Evolutionary conservation across 1,139 yeast genomes (phyloP).

Genomic region (Komagataea norvegica): DNA sequence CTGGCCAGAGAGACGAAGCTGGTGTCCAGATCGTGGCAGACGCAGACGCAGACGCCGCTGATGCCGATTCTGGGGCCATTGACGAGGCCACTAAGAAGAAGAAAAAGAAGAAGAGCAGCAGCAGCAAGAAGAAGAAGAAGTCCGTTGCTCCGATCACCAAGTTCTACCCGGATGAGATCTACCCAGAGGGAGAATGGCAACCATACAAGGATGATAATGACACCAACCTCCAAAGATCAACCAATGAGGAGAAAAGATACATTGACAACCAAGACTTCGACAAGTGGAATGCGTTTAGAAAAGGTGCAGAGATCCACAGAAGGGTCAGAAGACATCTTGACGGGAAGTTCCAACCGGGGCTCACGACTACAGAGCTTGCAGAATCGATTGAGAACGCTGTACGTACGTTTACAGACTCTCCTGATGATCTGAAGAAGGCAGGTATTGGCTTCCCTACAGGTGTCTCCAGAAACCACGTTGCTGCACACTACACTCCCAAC

Average conservation of each 20-base stretch:
- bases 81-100: conserved; percentile 22
- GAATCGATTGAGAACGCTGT: conserved; percentile 84
- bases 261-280: conserved; percentile 61
- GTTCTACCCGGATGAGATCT: conserved; percentile 66
- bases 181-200: conserved; percentile 87
- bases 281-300: conserved; percentile 83
- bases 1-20: not conserved
- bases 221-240: conserved; percentile 70
- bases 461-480: conserved; percentile 84
- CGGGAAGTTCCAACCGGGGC: conserved; percentile 77
- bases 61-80: conserved; percentile 16
- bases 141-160: conserved; percentile 57
- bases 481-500: conserved; percentile 98
- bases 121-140: conserved; percentile 45
- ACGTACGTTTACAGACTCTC: conserved; percentile 65
- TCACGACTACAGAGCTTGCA: conserved; percentile 87
- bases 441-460: conserved; percentile 99
- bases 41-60: conserved; percentile 6
- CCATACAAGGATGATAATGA: conserved; percentile 73
- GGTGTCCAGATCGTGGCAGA: not conserved
- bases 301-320: conserved; percentile 94
- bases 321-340: conserved; percentile 82
- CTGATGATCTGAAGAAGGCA: conserved; percentile 40
- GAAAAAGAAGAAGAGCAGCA: conserved; percentile 37
- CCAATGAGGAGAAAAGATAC: conserved; percentile 82